Evolutionary conservation across 768 basidiomycete species (phyloP), one percentile per base, ranked within the genome.

Genomic region (Dendrothele bispora): DNA sequence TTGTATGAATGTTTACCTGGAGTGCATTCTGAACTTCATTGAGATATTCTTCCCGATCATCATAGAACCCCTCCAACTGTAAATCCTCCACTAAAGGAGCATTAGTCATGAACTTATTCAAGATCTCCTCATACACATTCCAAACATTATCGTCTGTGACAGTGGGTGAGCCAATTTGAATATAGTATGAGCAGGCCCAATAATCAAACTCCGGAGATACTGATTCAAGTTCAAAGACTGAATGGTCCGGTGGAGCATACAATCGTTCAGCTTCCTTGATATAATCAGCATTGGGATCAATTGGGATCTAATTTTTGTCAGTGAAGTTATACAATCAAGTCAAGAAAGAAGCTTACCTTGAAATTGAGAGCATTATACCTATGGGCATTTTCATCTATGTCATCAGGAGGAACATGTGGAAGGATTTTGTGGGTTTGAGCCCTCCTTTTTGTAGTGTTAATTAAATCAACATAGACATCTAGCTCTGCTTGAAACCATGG

Each of bases 401-500:
- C 29, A 18, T 52, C 46, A 1, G 67, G 72, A 39, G 58, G 49
- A 11, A 66, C 68, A 29, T 66, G 61, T 7, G 70, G 71, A 7
- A 72, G 59, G n/a, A 67, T 43, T 40, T 71, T 73, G 26, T 70
- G 54, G n/a, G 49, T 50, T 44, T 67, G 55, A 1, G 48, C 35
- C 1, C 66, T 51, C 8, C 51, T 53, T 4, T 45, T 35, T 0
- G 55, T 61, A 10, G 26, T 22, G 43, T 67, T 69, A 24, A 44
- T 32, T 5, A 37, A 55, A 5, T 34, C 7, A 2, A 47, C 35
- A 43, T 58, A 70, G 1, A 34, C 37, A 54, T 73, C 63, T 3
- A 73, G 49, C 48, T 73, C 67, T 1, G 26, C 30, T 48, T 71
- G 71, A 7, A 71, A 43, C 63, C 63, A 71, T 1, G 67, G 68